Percentiles rank a stretch among this genome's conserved stretches.
Evolutionary conservation across 305 asterid genomes (phyloP).

Genomic region (Fraxinus baroniana): DNA sequence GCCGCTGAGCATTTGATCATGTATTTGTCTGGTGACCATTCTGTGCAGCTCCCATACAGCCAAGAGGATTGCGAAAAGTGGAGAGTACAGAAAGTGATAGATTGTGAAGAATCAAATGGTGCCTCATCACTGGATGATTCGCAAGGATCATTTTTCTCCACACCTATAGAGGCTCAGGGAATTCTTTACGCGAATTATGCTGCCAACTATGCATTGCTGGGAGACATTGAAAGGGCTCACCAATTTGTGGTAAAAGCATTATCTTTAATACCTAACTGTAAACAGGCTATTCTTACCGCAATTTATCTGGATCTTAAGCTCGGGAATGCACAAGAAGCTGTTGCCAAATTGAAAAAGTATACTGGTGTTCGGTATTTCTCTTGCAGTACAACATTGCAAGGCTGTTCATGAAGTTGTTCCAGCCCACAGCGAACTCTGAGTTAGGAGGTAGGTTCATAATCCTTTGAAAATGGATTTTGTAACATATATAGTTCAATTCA

Average conservation of each 20-base stretch:
- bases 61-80: conserved; percentile 72
- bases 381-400: conserved; percentile 30
- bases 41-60: conserved; percentile 55
- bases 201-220: conserved; percentile 52
- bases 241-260: conserved; percentile 48
- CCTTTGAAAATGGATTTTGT: conserved; percentile 64
- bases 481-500: conserved; percentile 70
- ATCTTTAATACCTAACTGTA: conserved; percentile 47
- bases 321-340: conserved; percentile 65
- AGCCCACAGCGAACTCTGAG: conserved; percentile 33
- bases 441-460: conserved; percentile 65
- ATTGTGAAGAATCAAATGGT: conserved; percentile 56
- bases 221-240: conserved; percentile 69
- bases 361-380: conserved; percentile 48
- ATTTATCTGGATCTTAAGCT: conserved; percentile 69
- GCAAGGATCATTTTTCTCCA: conserved; percentile 41
- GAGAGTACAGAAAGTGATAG: conserved; percentile 55
- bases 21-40: conserved; percentile 52
- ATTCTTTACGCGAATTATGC: conserved; percentile 63
- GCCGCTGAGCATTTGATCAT: conserved; percentile 64
- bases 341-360: conserved; percentile 60
- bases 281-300: conserved; percentile 61
- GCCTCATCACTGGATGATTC: conserved; percentile 36
- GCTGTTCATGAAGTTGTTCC: conserved; percentile 37
- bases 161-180: conserved; percentile 90